Evolutionary conservation across 345 rosid species (phyloP).

Genomic region (Rhodamnia argentea): DNA sequence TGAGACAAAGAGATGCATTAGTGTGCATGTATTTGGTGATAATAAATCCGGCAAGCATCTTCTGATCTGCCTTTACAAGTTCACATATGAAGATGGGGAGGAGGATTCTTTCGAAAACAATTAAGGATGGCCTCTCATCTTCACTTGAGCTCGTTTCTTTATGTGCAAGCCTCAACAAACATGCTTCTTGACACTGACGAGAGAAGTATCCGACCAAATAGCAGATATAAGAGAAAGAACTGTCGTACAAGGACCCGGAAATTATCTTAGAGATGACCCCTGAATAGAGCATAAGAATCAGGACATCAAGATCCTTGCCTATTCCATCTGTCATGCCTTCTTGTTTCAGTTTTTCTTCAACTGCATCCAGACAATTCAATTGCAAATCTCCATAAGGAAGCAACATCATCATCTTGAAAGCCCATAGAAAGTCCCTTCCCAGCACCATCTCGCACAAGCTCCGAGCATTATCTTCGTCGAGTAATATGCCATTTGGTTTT

Average conservation of each 20-base stretch:
- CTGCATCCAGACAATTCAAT: conserved; percentile 33
- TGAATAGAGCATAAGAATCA: conserved; percentile 50
- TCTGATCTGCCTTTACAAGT: conserved; percentile 68
- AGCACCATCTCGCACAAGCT: conserved; percentile 28
- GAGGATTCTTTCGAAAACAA: conserved; percentile 41
- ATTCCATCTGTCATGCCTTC: conserved; percentile 36
- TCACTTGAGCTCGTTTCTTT: conserved; percentile 9
- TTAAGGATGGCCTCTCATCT: conserved; percentile 7
- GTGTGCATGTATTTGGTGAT: conserved; percentile 78
- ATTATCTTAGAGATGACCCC: conserved; percentile 44
- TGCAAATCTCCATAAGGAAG: conserved; percentile 60
- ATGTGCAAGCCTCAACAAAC: conserved; percentile 7
- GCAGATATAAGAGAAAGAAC: conserved; percentile 59
- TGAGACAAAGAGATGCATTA: conserved; percentile 48
- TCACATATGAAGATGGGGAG: conserved; percentile 61
- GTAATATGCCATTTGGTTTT: conserved; percentile 39
- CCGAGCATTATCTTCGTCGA: conserved; percentile 48
- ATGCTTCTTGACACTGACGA: conserved; percentile 53
- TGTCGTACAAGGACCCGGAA: conserved; percentile 27
- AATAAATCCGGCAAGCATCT: conserved; percentile 65
- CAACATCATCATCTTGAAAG: conserved; percentile 52
- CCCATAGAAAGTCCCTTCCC: conserved; percentile 28
- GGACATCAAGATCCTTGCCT: conserved; percentile 41
- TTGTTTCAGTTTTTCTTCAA: conserved; percentile 58
- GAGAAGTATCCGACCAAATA: conserved; percentile 58